Conservation (phyloP, 2,329 filamentous ascomycete species). For the Seiridium cupressi region DNA sequence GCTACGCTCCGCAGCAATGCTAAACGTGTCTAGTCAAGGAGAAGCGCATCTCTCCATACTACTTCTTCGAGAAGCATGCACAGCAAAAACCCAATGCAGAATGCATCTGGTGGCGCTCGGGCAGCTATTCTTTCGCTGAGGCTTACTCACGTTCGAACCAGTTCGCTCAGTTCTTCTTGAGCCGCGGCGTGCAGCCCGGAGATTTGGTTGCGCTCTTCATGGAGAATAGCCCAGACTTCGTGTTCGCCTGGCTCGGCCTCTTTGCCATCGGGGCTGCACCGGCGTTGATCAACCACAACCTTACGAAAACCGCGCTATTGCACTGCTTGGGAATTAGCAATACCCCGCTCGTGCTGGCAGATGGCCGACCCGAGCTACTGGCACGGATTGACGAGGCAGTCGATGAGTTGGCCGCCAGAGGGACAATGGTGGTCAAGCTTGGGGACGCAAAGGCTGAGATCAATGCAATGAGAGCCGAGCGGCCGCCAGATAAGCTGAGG, state of each 20-base stretch:
- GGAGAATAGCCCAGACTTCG: conserved; percentile 65
- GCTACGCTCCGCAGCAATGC: conserved; percentile 3
- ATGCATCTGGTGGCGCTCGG: conserved; percentile 66
- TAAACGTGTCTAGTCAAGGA: conserved; percentile 37
- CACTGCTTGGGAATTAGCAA: conserved; percentile 63
- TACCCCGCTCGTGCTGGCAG: conserved; percentile 56
- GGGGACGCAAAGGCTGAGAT: conserved; percentile 43
- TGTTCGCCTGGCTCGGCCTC: conserved; percentile 63
- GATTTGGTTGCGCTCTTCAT: conserved; percentile 67
- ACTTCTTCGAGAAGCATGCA: conserved; percentile 59
- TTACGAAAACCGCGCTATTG: conserved; percentile 60
- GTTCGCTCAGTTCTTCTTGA: conserved; percentile 61
- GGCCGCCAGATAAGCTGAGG: conserved; percentile 56
- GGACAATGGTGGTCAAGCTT: conserved; percentile 56
- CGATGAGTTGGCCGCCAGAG: conserved; percentile 43
- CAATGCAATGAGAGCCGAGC: conserved; percentile 41
- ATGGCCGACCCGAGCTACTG: conserved; percentile 52
- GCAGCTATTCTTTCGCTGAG: conserved; percentile 58
- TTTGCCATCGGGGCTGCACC: conserved; percentile 67
- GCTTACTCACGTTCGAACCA: conserved; percentile 55
- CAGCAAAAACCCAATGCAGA: conserved; percentile 49
- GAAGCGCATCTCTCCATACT: conserved; percentile 61
- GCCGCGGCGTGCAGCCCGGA: conserved; percentile 54
- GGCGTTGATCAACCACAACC: conserved; percentile 70
- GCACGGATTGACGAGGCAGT: conserved; percentile 57